These are phyloP conservation scores for Lichtheimia ramosa DNA, from an alignment of 371 early-diverging fungal genomes.

Conservation along the genomic window DNA sequence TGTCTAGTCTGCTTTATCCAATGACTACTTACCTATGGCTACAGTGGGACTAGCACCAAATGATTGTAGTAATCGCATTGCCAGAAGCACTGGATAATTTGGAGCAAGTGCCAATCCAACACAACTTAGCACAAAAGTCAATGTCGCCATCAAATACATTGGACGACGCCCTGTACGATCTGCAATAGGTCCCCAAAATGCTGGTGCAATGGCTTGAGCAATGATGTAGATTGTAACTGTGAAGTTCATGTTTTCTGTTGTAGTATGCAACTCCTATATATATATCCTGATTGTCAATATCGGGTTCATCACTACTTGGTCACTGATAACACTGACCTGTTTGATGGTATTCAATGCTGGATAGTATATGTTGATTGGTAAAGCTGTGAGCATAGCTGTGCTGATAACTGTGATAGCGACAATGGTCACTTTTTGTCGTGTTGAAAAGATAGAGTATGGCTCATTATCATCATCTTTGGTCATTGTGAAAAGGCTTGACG, in stretches of 20 bases:
- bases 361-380: conserved; percentile 23
- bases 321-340: neutral
- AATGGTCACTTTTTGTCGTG: neutral
- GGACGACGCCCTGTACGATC: conserved; percentile 21
- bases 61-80: conserved; percentile 16
- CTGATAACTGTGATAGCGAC: conserved; percentile 12
- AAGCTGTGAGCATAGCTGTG: conserved; percentile 15
- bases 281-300: too few relatives aligned
- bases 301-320: too few relatives aligned
- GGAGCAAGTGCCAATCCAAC: conserved; percentile 11
- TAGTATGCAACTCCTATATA: neutral
- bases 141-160: conserved; percentile 10
- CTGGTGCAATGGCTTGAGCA: conserved; percentile 19
- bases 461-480: neutral
- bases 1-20: neutral
- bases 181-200: conserved; percentile 18
- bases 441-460: conserved; percentile 10
- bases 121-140: conserved; percentile 7
- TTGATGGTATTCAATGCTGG: conserved; percentile 20
- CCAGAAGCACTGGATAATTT: conserved; percentile 6
- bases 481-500: too few relatives aligned
- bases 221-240: conserved; percentile 16
- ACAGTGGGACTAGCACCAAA: conserved; percentile 44
- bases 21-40: conserved; percentile 19
- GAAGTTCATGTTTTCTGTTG: conserved; percentile 6